Percentiles rank a stretch among this genome's conserved stretches.
phyloP scores from a whole-genome alignment of 306 rosid genomes.

The Cercis canadensis region DNA sequence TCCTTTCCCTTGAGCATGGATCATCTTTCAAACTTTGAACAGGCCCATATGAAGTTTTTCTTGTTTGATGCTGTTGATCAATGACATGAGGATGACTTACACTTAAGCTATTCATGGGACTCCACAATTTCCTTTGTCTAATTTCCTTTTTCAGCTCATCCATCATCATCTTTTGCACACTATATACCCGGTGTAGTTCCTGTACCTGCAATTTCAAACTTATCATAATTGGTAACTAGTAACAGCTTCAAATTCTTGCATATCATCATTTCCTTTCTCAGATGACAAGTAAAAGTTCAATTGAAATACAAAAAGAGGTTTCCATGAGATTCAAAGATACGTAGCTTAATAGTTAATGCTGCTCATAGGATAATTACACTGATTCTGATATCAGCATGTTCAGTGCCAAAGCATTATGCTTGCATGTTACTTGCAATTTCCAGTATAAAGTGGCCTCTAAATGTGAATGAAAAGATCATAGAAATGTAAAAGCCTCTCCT shows the following conservation, averaged over 20 bases:
- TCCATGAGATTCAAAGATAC: conserved; percentile 1
- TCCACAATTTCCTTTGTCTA: conserved; percentile 47
- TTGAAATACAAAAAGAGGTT: conserved; percentile 2
- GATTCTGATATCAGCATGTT: conserved; percentile 14
- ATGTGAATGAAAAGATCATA: no score
- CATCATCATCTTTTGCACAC: conserved; percentile 82
- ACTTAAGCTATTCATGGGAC: conserved; percentile 43
- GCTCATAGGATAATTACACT: conserved; percentile 13
- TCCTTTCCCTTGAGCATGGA: conserved; percentile 61
- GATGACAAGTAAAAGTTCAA: not conserved
- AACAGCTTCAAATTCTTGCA: conserved; percentile 15
- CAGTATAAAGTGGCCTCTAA: no score
- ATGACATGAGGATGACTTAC: conserved; percentile 43
- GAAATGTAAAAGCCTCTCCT: not conserved
- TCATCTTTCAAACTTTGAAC: conserved; percentile 61
- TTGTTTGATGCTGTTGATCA: conserved; percentile 42
- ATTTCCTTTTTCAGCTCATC: conserved; percentile 58
- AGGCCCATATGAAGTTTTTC: conserved; percentile 37
- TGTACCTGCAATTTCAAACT: conserved; percentile 60
- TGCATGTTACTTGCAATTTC: no score
- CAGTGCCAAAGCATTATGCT: conserved; percentile 7
- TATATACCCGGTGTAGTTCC: conserved; percentile 85
- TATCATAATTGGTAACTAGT: conserved; percentile 24
- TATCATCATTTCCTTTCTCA: conserved; percentile 21
- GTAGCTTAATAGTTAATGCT: no score